Evolutionary conservation across 1,284 basidiomycete species (phyloP).

Genomic region (Ceratobasidium sp.): DNA sequence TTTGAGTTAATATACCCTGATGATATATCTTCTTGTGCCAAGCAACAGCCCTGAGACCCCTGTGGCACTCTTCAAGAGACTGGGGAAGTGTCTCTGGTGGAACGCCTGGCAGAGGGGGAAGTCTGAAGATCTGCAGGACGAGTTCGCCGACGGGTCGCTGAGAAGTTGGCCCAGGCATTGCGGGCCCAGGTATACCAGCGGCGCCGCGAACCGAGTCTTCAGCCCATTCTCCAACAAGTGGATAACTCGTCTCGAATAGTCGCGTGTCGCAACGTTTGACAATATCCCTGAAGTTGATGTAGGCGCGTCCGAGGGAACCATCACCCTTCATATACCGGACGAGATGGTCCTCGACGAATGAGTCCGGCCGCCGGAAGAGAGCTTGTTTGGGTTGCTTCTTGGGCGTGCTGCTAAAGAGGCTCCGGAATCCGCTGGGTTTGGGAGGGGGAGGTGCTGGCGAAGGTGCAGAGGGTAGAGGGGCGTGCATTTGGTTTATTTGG

Average conservation of each 20-base stretch:
- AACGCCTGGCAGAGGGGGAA: constrained; percentile 89
- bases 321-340: constrained; percentile 85
- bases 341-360: constrained; percentile 66
- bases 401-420: constrained; percentile 79
- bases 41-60: constrained; percentile 86
- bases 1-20: constrained; percentile 93
- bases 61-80: constrained; percentile 90
- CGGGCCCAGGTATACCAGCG: constrained; percentile 63
- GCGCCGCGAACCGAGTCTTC: constrained; percentile 56
- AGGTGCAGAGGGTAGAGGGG: constrained; percentile 60
- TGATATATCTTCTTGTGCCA: constrained; percentile 95
- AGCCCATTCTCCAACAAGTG: constrained; percentile 79
- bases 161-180: constrained; percentile 54
- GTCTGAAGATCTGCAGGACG: constrained; percentile 85
- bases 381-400: constrained; percentile 70
- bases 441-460: constrained; percentile 57
- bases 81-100: constrained; percentile 82
- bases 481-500: constrained; percentile 72
- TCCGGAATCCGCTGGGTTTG: constrained; percentile 62
- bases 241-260: constrained; percentile 84
- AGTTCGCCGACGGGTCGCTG: constrained; percentile 73
- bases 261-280: constrained; percentile 81
- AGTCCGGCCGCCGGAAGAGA: constrained; percentile 54
- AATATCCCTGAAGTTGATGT: constrained; percentile 87
- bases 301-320: constrained; percentile 81